These are phyloP conservation scores for Monosporascus sp. DNA, from an alignment of 2,329 filamentous ascomycete genomes.

Conservation along the genomic window DNA sequence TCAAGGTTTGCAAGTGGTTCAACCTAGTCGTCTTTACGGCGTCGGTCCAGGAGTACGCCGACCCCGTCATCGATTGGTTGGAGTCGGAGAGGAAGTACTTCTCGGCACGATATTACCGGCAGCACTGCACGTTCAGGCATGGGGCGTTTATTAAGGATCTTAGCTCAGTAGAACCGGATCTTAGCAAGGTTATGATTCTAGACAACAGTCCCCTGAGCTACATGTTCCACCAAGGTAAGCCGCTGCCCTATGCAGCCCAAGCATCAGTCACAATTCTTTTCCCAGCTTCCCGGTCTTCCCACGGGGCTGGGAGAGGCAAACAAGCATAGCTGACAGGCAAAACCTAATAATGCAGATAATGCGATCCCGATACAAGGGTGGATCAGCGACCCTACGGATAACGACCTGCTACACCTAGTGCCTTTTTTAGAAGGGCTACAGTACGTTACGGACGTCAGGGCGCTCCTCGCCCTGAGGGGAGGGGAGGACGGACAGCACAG, in stretches of 20 bases:
- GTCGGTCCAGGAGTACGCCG: slow-evolving; percentile 96
- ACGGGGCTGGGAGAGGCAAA: background rate
- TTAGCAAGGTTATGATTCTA: slow-evolving; percentile 97
- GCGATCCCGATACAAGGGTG: slow-evolving; percentile 98
- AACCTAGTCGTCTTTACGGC: slow-evolving; percentile 96
- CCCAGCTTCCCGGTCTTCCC: too few relatives aligned
- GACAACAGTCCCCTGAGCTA: slow-evolving; percentile 98
- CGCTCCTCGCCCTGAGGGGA: slow-evolving; percentile 79
- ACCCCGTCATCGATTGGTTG: slow-evolving; percentile 98
- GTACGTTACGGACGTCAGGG: slow-evolving; percentile 93
- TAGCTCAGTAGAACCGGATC: slow-evolving; percentile 89
- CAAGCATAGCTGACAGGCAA: slow-evolving; percentile 11
- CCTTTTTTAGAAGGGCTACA: slow-evolving; percentile 90
- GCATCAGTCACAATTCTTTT: too few relatives aligned
- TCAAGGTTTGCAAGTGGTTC: slow-evolving; percentile 90
- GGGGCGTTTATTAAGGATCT: slow-evolving; percentile 98
- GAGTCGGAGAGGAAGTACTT: slow-evolving; percentile 97
- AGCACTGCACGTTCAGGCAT: slow-evolving; percentile 93
- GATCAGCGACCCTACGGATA: slow-evolving; percentile 98
- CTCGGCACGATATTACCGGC: slow-evolving; percentile 85
- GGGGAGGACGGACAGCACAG: slow-evolving; percentile 66
- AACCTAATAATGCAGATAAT: slow-evolving; percentile 62
- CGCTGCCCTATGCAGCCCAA: too few relatives aligned
- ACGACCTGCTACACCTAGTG: slow-evolving; percentile 86
- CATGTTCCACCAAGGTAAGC: slow-evolving; percentile 92